Evolutionary conservation across 768 basidiomycete genomes (phyloP), one percentile per base, ranked within the genome.

Genomic region (Hygrophorus russula): DNA sequence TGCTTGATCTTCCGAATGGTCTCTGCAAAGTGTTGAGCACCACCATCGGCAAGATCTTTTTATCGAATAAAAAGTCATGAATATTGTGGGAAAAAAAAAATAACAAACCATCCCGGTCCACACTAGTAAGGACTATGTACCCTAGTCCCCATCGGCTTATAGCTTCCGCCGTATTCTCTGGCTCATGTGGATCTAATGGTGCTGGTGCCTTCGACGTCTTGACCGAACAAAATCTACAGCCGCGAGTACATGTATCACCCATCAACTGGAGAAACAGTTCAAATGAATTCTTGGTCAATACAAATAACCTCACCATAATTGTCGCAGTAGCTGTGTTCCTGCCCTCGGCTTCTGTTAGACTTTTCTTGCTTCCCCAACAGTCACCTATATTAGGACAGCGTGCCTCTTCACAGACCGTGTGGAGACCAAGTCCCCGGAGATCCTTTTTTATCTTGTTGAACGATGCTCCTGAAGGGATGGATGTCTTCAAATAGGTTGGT

Each of bases 321-420:
- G 96, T 99, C 9, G 96, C 96, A 5, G 96, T 99, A 17, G 96
- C 96, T 39, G 77, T 74, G 46, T 78, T 79, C 51, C 82, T 80
- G 24, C 78, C 82, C 44, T 86, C 84, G 46, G 73, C 74, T 41
- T 80, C 78, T 5, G 74, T 77, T 33, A 61, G 68, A 38, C 70
- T 75, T 27, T 74, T 68, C 54, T 80, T 81, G 7, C 92, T 92
- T 33, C 96, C 91, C 96, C 96, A 99, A 56, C 96, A 99, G 56
- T 98, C 94, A n/a, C 94, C 96, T 44, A 99, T 97, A 56, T 99
- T 99, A 0, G 96, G 96, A 68, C 96, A 99, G 49, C 93, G 75
- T 29, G 96, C 96, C 60, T 99, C 96, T 62, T 99, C 96, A 56
- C 96, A 99, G 2, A 99, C 96, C 0, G 96, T 99, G 56, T 96